Base-by-base conservation (phyloP, 1,284 basidiomycete species). In the Ganoderma boninense region DNA sequence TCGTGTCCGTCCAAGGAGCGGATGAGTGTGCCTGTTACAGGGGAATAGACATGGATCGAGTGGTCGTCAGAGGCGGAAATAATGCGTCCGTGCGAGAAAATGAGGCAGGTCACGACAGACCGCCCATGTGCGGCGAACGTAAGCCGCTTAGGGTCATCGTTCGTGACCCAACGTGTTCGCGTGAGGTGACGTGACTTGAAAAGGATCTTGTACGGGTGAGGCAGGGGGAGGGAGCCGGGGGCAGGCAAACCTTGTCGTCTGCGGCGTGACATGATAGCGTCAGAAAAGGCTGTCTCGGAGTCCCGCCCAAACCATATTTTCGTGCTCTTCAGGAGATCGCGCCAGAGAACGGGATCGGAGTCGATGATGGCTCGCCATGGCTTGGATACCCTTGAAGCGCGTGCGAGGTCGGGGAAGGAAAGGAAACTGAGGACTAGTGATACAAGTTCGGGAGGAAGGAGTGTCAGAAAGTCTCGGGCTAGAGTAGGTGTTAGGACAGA, bases 51-150 rank as follows among this genome's bases (percentile, higher is more conserved):
- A 79, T 97, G 94, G 77, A 98, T 97, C 4, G 95, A 95, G 78
- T 97, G 95, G 80, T 96, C 95, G 79, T 97, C 95, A 1, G 96
- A 97, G 11, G 97, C 97, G 6, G 95, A 96, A 76, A 98, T 96
- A 81, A 98, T 95, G 76, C 97, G 95, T 60, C 94, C 94, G 74
- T 91, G 91, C 64, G 97, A 97, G 84, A 98, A 96, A 77, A 98
- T 90, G 63, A 98, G 88, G 81, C 96, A 97, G 42, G 97, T 98
- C 74, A 98, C 95, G 68, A 98, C 97, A 56, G 92, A 92, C 57
- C 90, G 91, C 1, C 95, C 95, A 75, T 97, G 95, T 8, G 96
- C 96, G 6, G 92, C 86, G 82, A 98, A 97, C 4, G 91, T 91
- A 65, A 92, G 85, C 71, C 95, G 93, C 71, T 88, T 90, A 1